Base-by-base conservation (phyloP, 2,329 filamentous ascomycete species). In the Colletotrichum orbiculare region DNA sequence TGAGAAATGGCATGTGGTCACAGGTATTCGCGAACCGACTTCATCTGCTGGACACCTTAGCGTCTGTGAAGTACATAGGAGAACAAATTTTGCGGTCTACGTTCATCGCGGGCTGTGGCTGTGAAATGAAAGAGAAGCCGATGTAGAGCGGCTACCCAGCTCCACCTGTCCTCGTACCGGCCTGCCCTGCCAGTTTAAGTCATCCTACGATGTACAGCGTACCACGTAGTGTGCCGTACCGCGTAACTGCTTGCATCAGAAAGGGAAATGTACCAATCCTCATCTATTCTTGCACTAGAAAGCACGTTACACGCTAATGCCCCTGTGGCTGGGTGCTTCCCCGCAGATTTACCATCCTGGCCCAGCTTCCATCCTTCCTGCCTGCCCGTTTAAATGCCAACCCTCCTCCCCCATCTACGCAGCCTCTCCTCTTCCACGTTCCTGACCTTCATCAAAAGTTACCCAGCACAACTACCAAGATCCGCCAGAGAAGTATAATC, bases 321-420 rank as follows among this genome's bases (percentile, higher is more conserved):
- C 33, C 52, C 54, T 62, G 63, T 66, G 58, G 47, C 58, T 52
- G 63, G 62, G 39, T 56, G 52, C 63, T 66, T 63, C 58, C 63
- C 63, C 63, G 47, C 63, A 66, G 58, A 63, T 57, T 63, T 37
- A 56, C 38, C 58, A 54, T 62, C 52, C 63, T 47, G 46, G 43
- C 39, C 55, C 56, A 56, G 39, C 39, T 42, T 38, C 47, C 52
- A 63, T 52, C 46, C 46, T 42, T 62, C 49, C 15, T 60, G 25
- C 25, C 53, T 52, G 35, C 55, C 38, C 52, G 47, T 56, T 63
- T 63, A 63, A 62, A 56, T 62, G 47, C 58, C 47, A 53, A 33
- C 58, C 33, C 37, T 42, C 63, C 41, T 45, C 58, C 52, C 59
- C 63, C 54, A 35, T 25, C 35, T 37, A 47, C 41, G 17, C 45